Evolutionary conservation across 2,329 filamentous ascomycete genomes (phyloP), one percentile per base, ranked within the genome.

Genomic region (Stemphylium lycopersici): DNA sequence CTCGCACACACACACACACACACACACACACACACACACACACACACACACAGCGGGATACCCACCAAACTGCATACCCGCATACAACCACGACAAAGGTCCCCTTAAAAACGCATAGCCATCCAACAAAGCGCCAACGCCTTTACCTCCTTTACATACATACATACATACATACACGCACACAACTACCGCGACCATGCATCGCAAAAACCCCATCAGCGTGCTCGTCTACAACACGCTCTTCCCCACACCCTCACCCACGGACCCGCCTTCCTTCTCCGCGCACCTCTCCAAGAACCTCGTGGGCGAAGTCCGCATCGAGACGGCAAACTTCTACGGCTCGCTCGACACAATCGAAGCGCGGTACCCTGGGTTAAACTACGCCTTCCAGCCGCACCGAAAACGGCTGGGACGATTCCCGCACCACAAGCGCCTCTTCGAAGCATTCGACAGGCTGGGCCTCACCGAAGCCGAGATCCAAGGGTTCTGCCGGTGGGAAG

Each of bases 321-420:
- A 93, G 74, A 90, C 90, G 1, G 84, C 88, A 62, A 84, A 87
- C 46, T 93, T 90, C 77, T 93, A 91, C 75, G 90, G 90, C 63
- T 87, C 90, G 68, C 84, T 93, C 61, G 87, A 90, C 69, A 91
- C 88, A 22, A 85, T 88, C 63, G 90, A 93, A 78, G 89, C 90
- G 62, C 90, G 90, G 66, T 93, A 93, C 63, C 90, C 90, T 0
- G 90, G 90, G 26, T 84, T 93, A 51, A 90, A 93, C 79, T 93
- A 93, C 79, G 86, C 83, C 55, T 81, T 90, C 69, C 79, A 77
- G 20, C 88, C 87, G 6, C 90, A 93, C 75, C 87, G 89, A 61
- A 87, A 89, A 72, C 88, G 90, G n/a, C 84, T 93, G 7, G 84
- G 86, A 65, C 87, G 89, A 55, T 93, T 89, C 80, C 84, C 83